Evolutionary conservation across 2,329 filamentous ascomycete genomes (phyloP), one percentile per base, ranked within the genome.

Genomic region (Ceratocystis ficicola): DNA sequence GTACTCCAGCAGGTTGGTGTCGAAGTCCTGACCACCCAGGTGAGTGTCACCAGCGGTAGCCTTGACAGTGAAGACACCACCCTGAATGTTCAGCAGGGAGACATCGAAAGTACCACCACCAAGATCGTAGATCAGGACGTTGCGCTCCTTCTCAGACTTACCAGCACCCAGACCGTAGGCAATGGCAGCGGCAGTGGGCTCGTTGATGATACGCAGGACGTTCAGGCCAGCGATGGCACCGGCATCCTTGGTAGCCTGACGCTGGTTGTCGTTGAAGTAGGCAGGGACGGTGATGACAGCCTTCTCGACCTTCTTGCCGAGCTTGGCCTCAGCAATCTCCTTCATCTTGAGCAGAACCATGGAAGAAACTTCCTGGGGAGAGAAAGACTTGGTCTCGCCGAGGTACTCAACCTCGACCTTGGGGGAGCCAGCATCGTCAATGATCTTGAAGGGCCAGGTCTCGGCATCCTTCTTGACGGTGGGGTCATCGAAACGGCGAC

Each of bases 221-320:
- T 97, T 96, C 70, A 99, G 87, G 73, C 93, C 94, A 74, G 93
- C 82, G 75, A 99, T 99, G 77, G 93, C 89, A 87, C 94, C 94
- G 71, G 94, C 94, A 76, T 97, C 94, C 87, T 97, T 97, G 81
- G 94, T 99, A 71, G 94, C 90, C 81, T 97, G 94, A 81, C 94
- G 89, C 84, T 99, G 94, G 84, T 95, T 96, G 86, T 99, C 94
- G 85, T 97, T 97, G 90, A 99, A 99, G 86, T 99, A 99, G 76
- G 94, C 94, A 67, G 94, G 94, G 68, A 97, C 94, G 69, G 94
- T 99, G 79, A 99, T 92, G 77, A 99, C 94, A 70, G 94, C 94
- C 86, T 97, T 97, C 81, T 94, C 87, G 74, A 97, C 92, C 83
- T 94, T 95, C 88, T 95, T 96, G 79, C 91, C 94, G 73, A 99